phyloP scores from a whole-genome alignment of 306 rosid genomes.

The Cucumis hystrix region DNA sequence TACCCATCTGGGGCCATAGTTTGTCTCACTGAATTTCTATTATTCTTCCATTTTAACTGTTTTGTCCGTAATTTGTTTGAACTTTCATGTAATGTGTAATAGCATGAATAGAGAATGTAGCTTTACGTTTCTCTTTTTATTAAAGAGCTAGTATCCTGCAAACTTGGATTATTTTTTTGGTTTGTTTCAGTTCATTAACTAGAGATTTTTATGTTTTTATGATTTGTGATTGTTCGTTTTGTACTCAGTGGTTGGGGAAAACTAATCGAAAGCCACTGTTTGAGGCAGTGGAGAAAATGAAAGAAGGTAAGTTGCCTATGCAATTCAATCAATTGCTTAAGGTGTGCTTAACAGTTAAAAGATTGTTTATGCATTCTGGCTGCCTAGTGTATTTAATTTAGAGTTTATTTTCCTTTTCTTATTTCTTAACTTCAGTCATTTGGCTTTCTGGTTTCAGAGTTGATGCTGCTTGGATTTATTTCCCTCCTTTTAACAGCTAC shows the following conservation, averaged over 20 bases:
- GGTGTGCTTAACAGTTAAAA: background rate
- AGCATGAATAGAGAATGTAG: background rate
- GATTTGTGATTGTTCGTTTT: background rate
- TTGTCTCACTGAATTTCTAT: background rate
- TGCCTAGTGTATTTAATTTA: background rate
- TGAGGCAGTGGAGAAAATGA: constrained; percentile 94
- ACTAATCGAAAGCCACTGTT: constrained; percentile 81
- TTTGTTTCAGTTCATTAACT: background rate
- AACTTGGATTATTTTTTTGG: background rate
- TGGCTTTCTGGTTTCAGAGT: constrained; percentile 38
- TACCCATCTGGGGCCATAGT: background rate
- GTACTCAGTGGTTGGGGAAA: constrained; percentile 64
- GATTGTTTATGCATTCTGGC: background rate
- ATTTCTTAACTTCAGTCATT: background rate
- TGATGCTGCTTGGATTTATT: constrained; percentile 94
- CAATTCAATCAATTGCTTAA: background rate
- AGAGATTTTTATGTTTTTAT: background rate
- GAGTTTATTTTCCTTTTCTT: background rate
- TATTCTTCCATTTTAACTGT: background rate
- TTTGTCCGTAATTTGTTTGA: background rate
- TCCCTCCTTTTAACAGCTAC: constrained; percentile 90
- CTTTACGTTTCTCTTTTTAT: background rate
- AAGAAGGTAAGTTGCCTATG: constrained; percentile 49
- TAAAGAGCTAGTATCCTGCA: background rate
- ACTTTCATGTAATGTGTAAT: background rate